Evolutionary conservation across 768 basidiomycete genomes (phyloP), one percentile per base, ranked within the genome.

Genomic region (Mycena rebaudengoi): DNA sequence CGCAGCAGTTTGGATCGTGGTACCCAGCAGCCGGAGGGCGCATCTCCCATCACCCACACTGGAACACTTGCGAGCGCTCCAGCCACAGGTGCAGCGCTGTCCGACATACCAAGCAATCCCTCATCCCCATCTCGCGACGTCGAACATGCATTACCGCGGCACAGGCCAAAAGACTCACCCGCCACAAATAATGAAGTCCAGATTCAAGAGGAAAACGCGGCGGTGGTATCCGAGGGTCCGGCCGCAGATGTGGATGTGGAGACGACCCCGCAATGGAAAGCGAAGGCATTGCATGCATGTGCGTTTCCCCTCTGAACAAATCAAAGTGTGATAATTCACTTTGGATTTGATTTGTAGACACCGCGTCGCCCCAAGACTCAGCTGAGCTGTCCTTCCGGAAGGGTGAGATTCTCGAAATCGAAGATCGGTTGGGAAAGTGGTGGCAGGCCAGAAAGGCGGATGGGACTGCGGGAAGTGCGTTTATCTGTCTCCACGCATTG

Each of bases 341-440:
- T 18, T 54, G 41, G 18, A 28, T 29, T 39, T 51, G 23, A 18
- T 10, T 23, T 16, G 29, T 74, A 95, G 94, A 95, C 77, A 83
- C 79, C n/a, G 92, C 88, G 4, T 89, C 87, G 3, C 75, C 86
- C 0, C 87, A 91, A 33, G 96, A 98, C 71, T 89, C 94, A 2
- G 91, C 89, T 70, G 96, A 98, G 74, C 85, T 98, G 8, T 86
- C 89, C 21, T 96, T 98, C 75, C 73, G 79, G 45, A 95, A 95
- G 76, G 94, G 93, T 25, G 96, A 98, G 69, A 80, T 91, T 4
- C 80, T 98, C 58, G 88, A 93, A 53, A 88, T 98, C 44, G 71
- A 91, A 43, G 94, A 97, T 73, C 88, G 88, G 56, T 65, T 72
- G 7, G 91, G 91, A n/a, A 92, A 93, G 72, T 94, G 94, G 94